Evolutionary conservation across 129 eudicot genomes (phyloP), one percentile per base, ranked within the genome.

Genomic region (Centrapalus pauciflorus): DNA sequence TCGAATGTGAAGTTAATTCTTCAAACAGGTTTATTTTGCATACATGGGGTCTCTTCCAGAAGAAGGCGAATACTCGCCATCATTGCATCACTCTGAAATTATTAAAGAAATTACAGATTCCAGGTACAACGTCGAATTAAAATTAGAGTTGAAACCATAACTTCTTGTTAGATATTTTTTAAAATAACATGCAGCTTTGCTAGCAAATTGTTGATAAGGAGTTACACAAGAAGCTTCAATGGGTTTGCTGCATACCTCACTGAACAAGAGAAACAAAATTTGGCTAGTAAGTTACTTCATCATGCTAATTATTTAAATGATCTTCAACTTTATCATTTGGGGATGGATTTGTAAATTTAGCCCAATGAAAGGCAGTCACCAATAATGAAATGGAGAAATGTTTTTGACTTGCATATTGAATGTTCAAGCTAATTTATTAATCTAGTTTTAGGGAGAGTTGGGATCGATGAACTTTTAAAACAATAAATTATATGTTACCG

Each of bases 211-310:
- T 32, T 76, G 28, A 50, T 80, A 20, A 54, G 78, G 52, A 80
- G 85, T 21, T 84, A 77, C 24, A 17, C 30, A 45, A 80, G 78
- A 50, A 84, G 80, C 64, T 80, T 76, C 77, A 80, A 83, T n/a
- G 89, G 62, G 28, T 83, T 83, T 55, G 83, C 83, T 4, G 85
- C 83, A 13, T 32, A 83, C 49, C 89, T 83, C 4, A 69, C 83
- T 0, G 46, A 33, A 3, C 69, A 77, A 69, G 89, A 83, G 26
- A 55, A 43, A 3, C 66, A 70, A 24, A 84, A 55, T 32, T 30
- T 84, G 13, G 70, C 79, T 3, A 24, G 89, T 84, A 46, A 57
- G 75, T 63, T 38, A 16, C 7, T 16, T 58, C 9, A 7, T 57
- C 16, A 3, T 26, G 7, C 27, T 13, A 4, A n/a, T n/a, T n/a